Evolutionary conservation across 106 monocot species (phyloP).

Genomic region (Platanthera guangdongensis): DNA sequence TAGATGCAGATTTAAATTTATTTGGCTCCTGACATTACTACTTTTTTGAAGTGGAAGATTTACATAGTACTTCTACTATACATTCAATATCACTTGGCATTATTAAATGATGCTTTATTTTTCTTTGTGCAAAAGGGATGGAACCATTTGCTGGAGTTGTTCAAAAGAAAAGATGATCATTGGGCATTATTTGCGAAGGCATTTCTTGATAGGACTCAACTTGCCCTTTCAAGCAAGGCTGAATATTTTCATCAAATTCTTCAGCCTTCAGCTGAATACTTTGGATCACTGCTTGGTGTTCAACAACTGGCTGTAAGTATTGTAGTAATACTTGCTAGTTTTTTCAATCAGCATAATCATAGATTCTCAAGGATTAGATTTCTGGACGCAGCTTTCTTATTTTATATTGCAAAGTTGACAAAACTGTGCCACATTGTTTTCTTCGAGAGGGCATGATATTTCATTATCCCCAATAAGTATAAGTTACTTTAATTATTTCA

Average conservation of each 20-base stretch:
- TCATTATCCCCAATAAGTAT: too few species aligned
- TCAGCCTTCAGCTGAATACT: slow-evolving; percentile 96
- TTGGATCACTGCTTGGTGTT: slow-evolving; percentile 78
- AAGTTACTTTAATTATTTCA: too few species aligned
- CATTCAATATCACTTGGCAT: background rate
- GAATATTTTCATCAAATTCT: slow-evolving; percentile 76
- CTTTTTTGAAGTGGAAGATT: background rate
- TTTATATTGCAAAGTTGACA: background rate
- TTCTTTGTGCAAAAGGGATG: slow-evolving; percentile 56
- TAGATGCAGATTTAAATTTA: background rate
- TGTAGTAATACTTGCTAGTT: slow-evolving; percentile 4
- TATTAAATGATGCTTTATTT: background rate
- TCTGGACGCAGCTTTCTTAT: background rate
- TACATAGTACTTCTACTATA: background rate
- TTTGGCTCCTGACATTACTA: background rate
- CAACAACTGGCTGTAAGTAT: slow-evolving; percentile 82
- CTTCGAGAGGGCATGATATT: too few species aligned
- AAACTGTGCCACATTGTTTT: too few species aligned
- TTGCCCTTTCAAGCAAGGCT: slow-evolving; percentile 79
- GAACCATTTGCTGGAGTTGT: slow-evolving; percentile 75
- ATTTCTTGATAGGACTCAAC: slow-evolving; percentile 78
- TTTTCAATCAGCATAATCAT: background rate
- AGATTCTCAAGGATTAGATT: background rate
- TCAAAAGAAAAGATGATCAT: slow-evolving; percentile 45
- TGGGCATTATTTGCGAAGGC: slow-evolving; percentile 97